These are phyloP conservation scores for Sequoiadendron giganteum DNA, from an alignment of 75 land plant genomes.

Conservation along the genomic window DNA sequence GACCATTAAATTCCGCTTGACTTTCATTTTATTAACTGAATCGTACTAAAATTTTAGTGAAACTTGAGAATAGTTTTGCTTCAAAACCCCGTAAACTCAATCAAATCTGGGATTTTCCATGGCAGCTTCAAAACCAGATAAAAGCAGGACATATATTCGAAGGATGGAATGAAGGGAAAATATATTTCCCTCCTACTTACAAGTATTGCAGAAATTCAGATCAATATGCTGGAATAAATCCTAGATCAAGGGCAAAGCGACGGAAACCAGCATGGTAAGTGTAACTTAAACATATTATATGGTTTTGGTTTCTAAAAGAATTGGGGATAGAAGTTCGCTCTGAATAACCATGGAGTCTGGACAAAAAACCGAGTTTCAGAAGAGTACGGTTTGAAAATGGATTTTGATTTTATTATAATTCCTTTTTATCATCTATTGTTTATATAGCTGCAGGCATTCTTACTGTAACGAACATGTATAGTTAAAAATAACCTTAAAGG, in stretches of 20 bases:
- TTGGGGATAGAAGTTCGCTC: neutral
- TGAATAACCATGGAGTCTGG: neutral
- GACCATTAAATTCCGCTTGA: neutral
- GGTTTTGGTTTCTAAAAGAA: neutral
- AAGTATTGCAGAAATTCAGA: slow-evolving; percentile 83
- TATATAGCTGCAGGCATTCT: neutral
- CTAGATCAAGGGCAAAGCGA: slow-evolving; percentile 69
- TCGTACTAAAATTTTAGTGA: neutral
- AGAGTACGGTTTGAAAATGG: neutral
- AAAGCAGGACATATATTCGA: slow-evolving; percentile 73
- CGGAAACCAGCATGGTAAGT: slow-evolving; percentile 95
- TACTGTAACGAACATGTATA: neutral
- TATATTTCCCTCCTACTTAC: slow-evolving; percentile 93
- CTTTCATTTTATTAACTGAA: neutral
- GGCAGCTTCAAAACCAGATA: slow-evolving; percentile 68
- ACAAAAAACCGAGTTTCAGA: neutral
- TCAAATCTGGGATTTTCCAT: neutral
- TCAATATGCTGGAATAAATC: slow-evolving; percentile 70
- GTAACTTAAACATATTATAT: neutral
- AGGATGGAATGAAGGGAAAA: slow-evolving; percentile 88
- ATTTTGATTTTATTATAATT: neutral
- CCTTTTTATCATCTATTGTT: neutral
- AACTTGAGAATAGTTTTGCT: neutral
- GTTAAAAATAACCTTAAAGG: neutral
- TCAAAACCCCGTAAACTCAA: neutral